Percentiles rank a stretch among this genome's conserved stretches.
Conservation (phyloP, 305 asterid species). For the Solanum hybrid region DNA sequence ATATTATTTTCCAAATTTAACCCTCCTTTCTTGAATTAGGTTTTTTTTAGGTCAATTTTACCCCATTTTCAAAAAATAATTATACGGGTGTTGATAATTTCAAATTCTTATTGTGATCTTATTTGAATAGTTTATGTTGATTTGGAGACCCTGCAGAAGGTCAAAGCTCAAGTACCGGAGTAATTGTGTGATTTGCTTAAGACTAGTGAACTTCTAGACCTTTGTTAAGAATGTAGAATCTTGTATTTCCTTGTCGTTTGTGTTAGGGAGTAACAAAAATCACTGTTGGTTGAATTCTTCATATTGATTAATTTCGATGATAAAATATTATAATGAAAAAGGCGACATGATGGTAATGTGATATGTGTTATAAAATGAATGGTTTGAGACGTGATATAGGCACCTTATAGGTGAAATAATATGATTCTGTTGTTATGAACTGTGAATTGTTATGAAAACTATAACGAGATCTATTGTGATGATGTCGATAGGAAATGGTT, state of each 20-base stretch:
- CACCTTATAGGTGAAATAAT: not conserved
- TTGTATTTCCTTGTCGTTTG: not conserved
- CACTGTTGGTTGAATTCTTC: not conserved
- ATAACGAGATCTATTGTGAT: not conserved
- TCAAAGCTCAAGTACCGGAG: not conserved
- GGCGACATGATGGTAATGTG: not conserved
- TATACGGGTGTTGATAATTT: not conserved
- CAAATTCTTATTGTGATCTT: not conserved
- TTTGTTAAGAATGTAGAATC: not conserved
- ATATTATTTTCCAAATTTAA: too few relatives aligned
- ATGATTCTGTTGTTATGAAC: not conserved
- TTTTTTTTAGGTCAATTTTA: not conserved
- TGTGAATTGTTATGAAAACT: not conserved
- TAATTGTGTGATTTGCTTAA: not conserved
- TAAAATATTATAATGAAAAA: too few relatives aligned
- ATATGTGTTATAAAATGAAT: not conserved
- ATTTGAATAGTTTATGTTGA: not conserved
- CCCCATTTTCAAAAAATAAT: not conserved
- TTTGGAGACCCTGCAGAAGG: not conserved
- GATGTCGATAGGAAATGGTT: not conserved
- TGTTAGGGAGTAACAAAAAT: not conserved
- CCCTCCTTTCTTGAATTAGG: not conserved
- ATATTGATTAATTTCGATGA: not conserved
- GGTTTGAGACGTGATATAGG: not conserved
- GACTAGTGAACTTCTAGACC: not conserved